Conservation (phyloP, 495 filamentous ascomycete genomes). For the Penicillium coffeae region DNA sequence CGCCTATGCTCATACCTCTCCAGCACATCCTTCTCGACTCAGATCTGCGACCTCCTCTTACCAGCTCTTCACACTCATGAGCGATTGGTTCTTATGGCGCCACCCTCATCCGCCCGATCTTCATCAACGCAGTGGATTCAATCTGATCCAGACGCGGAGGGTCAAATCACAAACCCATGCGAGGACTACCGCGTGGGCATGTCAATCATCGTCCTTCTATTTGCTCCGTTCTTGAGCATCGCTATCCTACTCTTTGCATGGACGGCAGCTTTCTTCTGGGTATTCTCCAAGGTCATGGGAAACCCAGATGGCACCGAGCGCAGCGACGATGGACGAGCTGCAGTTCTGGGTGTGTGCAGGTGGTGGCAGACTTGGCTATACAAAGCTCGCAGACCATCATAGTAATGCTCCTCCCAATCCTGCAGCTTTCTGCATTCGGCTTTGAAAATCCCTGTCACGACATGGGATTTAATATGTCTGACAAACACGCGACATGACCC, state of each 20-base stretch:
- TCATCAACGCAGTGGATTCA: slow-evolving; percentile 33
- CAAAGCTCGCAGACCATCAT: slow-evolving; percentile 31
- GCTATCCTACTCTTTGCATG: slow-evolving; percentile 53
- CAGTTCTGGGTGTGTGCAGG: slow-evolving; percentile 54
- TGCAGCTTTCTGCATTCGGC: not conserved
- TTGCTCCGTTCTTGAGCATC: slow-evolving; percentile 53
- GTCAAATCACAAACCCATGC: slow-evolving; percentile 11
- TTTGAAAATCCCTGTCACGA: not conserved
- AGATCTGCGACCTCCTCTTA: slow-evolving; percentile 39
- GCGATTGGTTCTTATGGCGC: slow-evolving; percentile 31
- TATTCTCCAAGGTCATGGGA: slow-evolving; percentile 57
- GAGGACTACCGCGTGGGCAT: slow-evolving; percentile 33
- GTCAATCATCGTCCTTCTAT: slow-evolving; percentile 46
- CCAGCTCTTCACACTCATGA: slow-evolving; percentile 44
- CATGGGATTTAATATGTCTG: too few relatives aligned
- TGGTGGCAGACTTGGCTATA: slow-evolving; percentile 62
- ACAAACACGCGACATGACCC: slow-evolving; percentile 1
- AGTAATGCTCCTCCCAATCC: slow-evolving; percentile 3
- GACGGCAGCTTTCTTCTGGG: slow-evolving; percentile 62
- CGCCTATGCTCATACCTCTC: slow-evolving; percentile 41
- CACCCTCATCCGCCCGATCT: slow-evolving; percentile 25
- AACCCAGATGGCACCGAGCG: slow-evolving; percentile 61
- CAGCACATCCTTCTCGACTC: slow-evolving; percentile 33
- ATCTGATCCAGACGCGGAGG: slow-evolving; percentile 22
- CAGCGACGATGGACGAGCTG: slow-evolving; percentile 57